Base-by-base conservation (phyloP, 108 stramenopile genomes). In the Cyclotella sp. region DNA sequence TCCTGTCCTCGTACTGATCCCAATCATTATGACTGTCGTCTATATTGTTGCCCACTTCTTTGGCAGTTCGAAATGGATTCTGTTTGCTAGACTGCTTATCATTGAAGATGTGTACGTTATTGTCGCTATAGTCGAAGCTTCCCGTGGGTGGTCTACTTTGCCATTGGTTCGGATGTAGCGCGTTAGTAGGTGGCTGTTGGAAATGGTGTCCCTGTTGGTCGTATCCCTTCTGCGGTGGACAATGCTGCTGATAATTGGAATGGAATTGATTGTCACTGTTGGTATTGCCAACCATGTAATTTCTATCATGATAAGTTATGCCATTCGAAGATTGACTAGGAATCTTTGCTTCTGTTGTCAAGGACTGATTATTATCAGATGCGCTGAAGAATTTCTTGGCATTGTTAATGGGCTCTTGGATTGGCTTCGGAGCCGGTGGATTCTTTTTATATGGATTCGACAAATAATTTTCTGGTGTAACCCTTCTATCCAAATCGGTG, bases 31-130 rank as follows among this genome's bases (percentile, higher is more conserved):
- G 39, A 41, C 28, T 30, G 49, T 60, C 24, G 34, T 58, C 51
- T 39, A 62, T 64, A 34, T 72, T 79, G 10, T 61, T 61, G n/a
- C 64, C 62, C 52, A 84, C 60, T 41, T 84, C 84, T 54, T 52
- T 79, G 28, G 93, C 93, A 0, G 90, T 90, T 28, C 76, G 85
- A 73, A 94, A 94, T 55, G 90, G 90, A 79, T 94, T 94, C 27
- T 34, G 30, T 41, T 84, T 84, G 39, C 22, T 44, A 15, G 41
- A 9, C 58, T 10, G 47, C 26, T 79, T 55, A 55, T 41, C 28
- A 41, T 72, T 60, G 44, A 45, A 19, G 41, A 45, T 63, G 54
- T 61, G 58, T 49, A 67, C 41, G 63, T 73, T 59, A 69, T 39
- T 64, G 52, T 80, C 51, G 45, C 46, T 59, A 70, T 72, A 77